These are phyloP conservation scores for Leccinum obscurum DNA, from an alignment of 768 basidiomycete genomes.

Conservation along the genomic window DNA sequence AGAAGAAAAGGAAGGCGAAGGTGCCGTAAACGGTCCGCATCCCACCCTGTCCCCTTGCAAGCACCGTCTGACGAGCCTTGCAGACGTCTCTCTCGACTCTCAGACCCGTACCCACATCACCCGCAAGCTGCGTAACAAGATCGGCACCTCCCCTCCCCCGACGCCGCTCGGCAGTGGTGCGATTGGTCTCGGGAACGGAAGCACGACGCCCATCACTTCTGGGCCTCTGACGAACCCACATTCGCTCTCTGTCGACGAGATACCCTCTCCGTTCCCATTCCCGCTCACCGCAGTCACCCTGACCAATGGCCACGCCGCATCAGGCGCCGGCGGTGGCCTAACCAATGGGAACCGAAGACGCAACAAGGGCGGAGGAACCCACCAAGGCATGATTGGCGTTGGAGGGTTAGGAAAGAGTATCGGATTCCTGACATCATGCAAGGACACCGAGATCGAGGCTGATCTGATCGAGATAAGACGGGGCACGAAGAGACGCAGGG, in stretches of 20 bases:
- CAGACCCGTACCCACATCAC: slow-evolving; percentile 62
- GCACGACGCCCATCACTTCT: slow-evolving; percentile 59
- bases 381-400: slow-evolving; percentile 53
- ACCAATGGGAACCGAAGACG: slow-evolving; percentile 43
- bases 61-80: slow-evolving; percentile 4
- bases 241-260: slow-evolving; percentile 82
- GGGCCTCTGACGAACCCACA: slow-evolving; percentile 60
- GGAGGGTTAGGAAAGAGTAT: slow-evolving; percentile 78
- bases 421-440: slow-evolving; percentile 51
- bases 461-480: slow-evolving; percentile 79
- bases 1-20: slow-evolving; percentile 89
- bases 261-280: slow-evolving; percentile 82
- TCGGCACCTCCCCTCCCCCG: slow-evolving; percentile 76
- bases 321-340: slow-evolving; percentile 38
- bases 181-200: slow-evolving; percentile 38
- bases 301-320: slow-evolving; percentile 35
- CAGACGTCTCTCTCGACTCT: slow-evolving; percentile 73
- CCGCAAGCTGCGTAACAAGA: slow-evolving; percentile 66
- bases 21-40: slow-evolving; percentile 59
- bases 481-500: slow-evolving; percentile 58
- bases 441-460: slow-evolving; percentile 70
- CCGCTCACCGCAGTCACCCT: slow-evolving; percentile 60
- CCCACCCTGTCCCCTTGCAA: neutral
- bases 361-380: slow-evolving; percentile 52
- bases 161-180: slow-evolving; percentile 55